A percentile compares a stretch with the other conserved stretches of the same genome.
Evolutionary conservation across 345 rosid species (phyloP).

Genomic region (Populus nigra): DNA sequence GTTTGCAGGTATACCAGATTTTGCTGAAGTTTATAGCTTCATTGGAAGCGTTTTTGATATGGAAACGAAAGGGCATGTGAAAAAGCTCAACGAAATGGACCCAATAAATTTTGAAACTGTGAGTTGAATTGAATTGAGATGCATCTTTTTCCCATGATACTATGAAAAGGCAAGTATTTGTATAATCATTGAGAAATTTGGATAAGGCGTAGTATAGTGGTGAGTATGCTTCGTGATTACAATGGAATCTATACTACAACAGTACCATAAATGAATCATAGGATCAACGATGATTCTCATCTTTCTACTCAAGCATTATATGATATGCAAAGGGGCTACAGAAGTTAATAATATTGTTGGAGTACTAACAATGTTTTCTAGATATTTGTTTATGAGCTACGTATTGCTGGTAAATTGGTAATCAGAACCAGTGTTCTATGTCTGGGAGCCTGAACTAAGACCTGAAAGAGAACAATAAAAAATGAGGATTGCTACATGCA

Average conservation of each 20-base stretch:
- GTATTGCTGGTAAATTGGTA: neutral
- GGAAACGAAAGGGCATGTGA: conserved; percentile 52
- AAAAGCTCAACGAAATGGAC: conserved; percentile 95
- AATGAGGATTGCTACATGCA: too few species aligned
- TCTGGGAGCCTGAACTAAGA: neutral
- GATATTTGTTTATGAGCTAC: neutral
- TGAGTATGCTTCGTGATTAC: too few species aligned
- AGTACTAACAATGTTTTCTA: neutral
- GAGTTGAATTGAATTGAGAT: conserved; percentile 28
- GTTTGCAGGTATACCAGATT: conserved; percentile 73
- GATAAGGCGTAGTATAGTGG: neutral
- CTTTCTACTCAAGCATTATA: too few species aligned
- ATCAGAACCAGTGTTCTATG: neutral
- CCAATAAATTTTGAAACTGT: conserved; percentile 93
- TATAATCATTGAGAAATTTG: neutral
- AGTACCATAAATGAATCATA: neutral
- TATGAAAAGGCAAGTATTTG: neutral
- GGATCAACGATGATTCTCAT: neutral
- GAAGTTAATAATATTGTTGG: too few species aligned
- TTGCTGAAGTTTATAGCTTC: conserved; percentile 89
- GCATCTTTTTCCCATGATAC: conserved; percentile 3
- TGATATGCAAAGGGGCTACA: too few species aligned
- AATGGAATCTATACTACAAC: neutral
- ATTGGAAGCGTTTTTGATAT: conserved; percentile 93
- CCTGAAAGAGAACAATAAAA: neutral